Conservation (phyloP, 768 basidiomycete species). For the Artomyces pyxidatus region DNA sequence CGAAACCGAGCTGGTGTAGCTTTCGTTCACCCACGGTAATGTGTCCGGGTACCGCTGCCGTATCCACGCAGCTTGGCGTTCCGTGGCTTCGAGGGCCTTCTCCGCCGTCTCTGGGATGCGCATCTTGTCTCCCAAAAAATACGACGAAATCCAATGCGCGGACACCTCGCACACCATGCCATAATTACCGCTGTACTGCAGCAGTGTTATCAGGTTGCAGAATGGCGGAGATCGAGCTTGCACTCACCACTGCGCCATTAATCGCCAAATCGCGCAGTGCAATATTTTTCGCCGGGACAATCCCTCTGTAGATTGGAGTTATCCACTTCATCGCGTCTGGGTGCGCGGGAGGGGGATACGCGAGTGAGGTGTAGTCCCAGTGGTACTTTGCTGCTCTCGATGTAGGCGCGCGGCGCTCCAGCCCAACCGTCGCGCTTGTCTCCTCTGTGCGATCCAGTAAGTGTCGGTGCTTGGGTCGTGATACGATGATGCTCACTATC, state of each 20-base stretch:
- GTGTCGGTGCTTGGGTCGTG: neutral
- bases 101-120: slow-evolving; percentile 35
- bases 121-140: slow-evolving; percentile 46
- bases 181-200: slow-evolving; percentile 46
- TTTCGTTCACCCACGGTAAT: slow-evolving; percentile 43
- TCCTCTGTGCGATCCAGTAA: slow-evolving; percentile 25
- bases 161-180: slow-evolving; percentile 46
- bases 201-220: neutral
- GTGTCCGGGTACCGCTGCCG: slow-evolving; percentile 44
- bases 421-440: slow-evolving; percentile 40
- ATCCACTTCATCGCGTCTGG: slow-evolving; percentile 27
- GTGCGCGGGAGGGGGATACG: slow-evolving; percentile 27
- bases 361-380: slow-evolving; percentile 16
- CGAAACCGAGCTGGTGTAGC: slow-evolving; percentile 37
- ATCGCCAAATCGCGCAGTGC: slow-evolving; percentile 48
- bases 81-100: slow-evolving; percentile 36
- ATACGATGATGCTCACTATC: slow-evolving; percentile 20
- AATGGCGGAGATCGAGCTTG: neutral
- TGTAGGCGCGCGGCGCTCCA: slow-evolving; percentile 27
- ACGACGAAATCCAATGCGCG: slow-evolving; percentile 57
- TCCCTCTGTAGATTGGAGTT: slow-evolving; percentile 47
- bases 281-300: slow-evolving; percentile 54
- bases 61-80: slow-evolving; percentile 42
- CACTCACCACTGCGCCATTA: slow-evolving; percentile 50
- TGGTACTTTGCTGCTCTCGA: neutral